Evolutionary conservation across 2,329 filamentous ascomycete genomes (phyloP).

Genomic region (Phaeophleospora eucalypticola): DNA sequence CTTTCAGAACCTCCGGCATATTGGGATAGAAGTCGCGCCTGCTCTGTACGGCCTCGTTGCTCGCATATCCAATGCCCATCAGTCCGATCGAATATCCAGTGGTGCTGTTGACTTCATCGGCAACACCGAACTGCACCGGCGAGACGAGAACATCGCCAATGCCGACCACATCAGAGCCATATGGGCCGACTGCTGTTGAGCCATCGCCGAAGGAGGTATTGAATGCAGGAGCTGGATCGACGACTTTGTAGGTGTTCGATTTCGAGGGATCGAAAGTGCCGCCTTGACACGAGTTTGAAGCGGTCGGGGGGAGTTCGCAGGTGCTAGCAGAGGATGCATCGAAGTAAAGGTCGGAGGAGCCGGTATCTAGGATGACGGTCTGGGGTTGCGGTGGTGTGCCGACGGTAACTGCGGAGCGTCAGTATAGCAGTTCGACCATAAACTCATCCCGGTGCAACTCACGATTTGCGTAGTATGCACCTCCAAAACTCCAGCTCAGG

Average conservation of each 20-base stretch:
- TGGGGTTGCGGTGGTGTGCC: slow-evolving; percentile 32
- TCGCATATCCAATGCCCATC: slow-evolving; percentile 31
- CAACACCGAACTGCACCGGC: slow-evolving; percentile 32
- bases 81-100: slow-evolving; percentile 30
- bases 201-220: slow-evolving; percentile 31
- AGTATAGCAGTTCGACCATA: neutral
- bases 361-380: slow-evolving; percentile 33
- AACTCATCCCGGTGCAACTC: slow-evolving; percentile 1
- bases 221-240: slow-evolving; percentile 24
- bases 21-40: slow-evolving; percentile 27
- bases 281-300: slow-evolving; percentile 25
- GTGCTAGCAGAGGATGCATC: slow-evolving; percentile 24
- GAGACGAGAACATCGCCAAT: slow-evolving; percentile 28
- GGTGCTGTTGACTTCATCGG: slow-evolving; percentile 24
- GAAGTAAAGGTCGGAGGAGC: slow-evolving; percentile 33
- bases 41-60: slow-evolving; percentile 25
- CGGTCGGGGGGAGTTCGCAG: slow-evolving; percentile 17
- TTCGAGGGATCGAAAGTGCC: slow-evolving; percentile 27
- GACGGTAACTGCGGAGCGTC: slow-evolving; percentile 24
- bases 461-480: slow-evolving; percentile 34
- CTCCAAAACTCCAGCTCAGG: slow-evolving; percentile 28
- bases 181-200: slow-evolving; percentile 26
- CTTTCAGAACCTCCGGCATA: slow-evolving; percentile 30
- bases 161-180: slow-evolving; percentile 26
- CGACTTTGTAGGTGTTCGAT: slow-evolving; percentile 27